phyloP scores from a whole-genome alignment of 768 basidiomycete genomes.

The Gelatoporia subvermispora region DNA sequence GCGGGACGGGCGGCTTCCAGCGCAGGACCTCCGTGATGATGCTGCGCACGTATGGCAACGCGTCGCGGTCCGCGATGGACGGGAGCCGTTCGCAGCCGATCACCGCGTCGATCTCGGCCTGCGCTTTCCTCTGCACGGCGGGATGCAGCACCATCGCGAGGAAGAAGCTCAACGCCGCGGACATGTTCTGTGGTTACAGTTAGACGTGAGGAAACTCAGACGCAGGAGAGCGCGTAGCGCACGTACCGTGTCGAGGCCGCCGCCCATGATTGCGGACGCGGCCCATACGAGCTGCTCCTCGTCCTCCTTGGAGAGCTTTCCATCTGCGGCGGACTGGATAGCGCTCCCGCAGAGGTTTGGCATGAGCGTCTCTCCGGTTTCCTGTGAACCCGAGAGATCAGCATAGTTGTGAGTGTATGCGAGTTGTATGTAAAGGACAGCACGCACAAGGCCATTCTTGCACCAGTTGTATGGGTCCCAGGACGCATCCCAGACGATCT shows the following conservation, averaged over 20 bases:
- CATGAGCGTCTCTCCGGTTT: background rate
- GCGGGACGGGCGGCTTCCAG: conserved; percentile 34
- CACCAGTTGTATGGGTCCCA: background rate
- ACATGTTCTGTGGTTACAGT: background rate
- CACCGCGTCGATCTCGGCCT: conserved; percentile 55
- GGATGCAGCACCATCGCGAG: conserved; percentile 4
- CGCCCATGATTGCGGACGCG: background rate
- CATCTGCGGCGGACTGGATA: background rate
- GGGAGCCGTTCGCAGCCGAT: conserved; percentile 53
- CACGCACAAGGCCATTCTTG: background rate
- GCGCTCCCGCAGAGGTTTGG: background rate
- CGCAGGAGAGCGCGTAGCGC: no score
- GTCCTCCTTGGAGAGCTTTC: background rate
- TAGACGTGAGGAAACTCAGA: no score
- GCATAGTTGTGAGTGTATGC: background rate
- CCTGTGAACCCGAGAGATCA: no score
- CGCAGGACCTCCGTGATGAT: conserved; percentile 45
- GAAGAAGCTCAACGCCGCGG: background rate
- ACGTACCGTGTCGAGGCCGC: conserved; percentile 3
- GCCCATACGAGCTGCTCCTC: background rate
- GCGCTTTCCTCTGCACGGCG: conserved; percentile 37
- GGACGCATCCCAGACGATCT: background rate
- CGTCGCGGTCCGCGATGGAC: conserved; percentile 41
- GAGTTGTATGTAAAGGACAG: background rate
- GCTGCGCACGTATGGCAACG: conserved; percentile 50